These are phyloP conservation scores for Closterium sp. DNA, from an alignment of 139 green algal species.

Conservation along the genomic window DNA sequence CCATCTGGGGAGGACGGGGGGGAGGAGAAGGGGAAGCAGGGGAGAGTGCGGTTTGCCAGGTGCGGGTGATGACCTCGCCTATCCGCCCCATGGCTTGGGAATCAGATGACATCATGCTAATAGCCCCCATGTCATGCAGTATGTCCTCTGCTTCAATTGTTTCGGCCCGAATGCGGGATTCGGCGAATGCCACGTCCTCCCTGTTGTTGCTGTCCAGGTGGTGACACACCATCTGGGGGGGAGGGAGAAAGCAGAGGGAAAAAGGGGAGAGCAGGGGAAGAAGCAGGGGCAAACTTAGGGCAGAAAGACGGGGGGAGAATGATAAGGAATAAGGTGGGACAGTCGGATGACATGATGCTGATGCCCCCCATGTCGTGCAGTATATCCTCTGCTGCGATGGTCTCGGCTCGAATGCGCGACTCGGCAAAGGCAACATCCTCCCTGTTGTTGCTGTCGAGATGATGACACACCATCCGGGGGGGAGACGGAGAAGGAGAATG, in stretches of 20 bases:
- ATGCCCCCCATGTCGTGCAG: conserved; percentile 60
- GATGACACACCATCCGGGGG: conserved; percentile 58
- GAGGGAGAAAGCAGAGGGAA: no score
- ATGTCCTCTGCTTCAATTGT: no score
- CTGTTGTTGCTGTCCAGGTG: conserved; percentile 54
- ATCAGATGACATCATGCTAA: no score
- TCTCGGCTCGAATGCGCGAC: conserved; percentile 56
- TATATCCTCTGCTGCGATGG: conserved; percentile 59
- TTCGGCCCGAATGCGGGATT: conserved; percentile 59
- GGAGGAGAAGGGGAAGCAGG: no score
- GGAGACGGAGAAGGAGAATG: no score
- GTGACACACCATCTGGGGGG: conserved; percentile 55
- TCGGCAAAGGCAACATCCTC: conserved; percentile 63
- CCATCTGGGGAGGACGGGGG: conserved; percentile 27
- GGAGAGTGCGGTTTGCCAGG: conserved; percentile 51
- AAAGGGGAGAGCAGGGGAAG: no score
- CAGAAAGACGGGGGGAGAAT: no score
- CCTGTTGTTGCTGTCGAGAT: conserved; percentile 51
- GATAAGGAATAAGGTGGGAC: no score
- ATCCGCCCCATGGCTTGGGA: no score
- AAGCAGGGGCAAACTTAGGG: no score
- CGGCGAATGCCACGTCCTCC: conserved; percentile 61
- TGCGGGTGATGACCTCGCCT: no score
- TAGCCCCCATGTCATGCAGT: no score
- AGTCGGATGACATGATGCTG: conserved; percentile 57